Percentiles rank a stretch among this genome's conserved stretches.
phyloP scores from a whole-genome alignment of 345 rosid species.

The Dimocarpus longan region DNA sequence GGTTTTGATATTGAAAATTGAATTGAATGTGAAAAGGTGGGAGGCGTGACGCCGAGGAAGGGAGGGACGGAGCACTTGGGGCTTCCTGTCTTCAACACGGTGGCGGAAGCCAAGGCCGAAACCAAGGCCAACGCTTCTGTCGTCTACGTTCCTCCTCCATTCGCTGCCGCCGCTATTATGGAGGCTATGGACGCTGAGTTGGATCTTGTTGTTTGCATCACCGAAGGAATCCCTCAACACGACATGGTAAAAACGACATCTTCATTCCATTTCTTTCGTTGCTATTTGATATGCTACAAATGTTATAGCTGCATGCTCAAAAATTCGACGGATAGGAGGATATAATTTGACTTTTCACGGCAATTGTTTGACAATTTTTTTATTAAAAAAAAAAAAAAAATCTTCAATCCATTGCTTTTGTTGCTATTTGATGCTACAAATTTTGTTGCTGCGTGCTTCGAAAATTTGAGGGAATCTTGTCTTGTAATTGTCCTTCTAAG shows the following conservation, averaged over 20 bases:
- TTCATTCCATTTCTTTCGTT: not conserved
- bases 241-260: conserved; percentile 66
- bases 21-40: conserved; percentile 54
- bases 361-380: no score
- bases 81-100: conserved; percentile 87
- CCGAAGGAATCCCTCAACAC: conserved; percentile 96
- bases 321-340: no score
- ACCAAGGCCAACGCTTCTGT: conserved; percentile 96
- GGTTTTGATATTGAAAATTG: not conserved
- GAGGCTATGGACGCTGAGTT: conserved; percentile 91
- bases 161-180: conserved; percentile 97
- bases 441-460: no score
- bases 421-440: no score
- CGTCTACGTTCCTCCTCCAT: conserved; percentile 93
- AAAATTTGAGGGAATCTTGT: no score
- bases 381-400: not conserved
- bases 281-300: no score
- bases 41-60: conserved; percentile 97
- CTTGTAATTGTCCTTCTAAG: no score
- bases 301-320: no score
- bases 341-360: no score
- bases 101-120: conserved; percentile 96
- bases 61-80: conserved; percentile 98
- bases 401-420: not conserved
- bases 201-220: conserved; percentile 90